Percentiles rank a stretch among this genome's conserved stretches.
Evolutionary conservation across 2,329 filamentous ascomycete genomes (phyloP).

Genomic region (Verticillium nubilum): DNA sequence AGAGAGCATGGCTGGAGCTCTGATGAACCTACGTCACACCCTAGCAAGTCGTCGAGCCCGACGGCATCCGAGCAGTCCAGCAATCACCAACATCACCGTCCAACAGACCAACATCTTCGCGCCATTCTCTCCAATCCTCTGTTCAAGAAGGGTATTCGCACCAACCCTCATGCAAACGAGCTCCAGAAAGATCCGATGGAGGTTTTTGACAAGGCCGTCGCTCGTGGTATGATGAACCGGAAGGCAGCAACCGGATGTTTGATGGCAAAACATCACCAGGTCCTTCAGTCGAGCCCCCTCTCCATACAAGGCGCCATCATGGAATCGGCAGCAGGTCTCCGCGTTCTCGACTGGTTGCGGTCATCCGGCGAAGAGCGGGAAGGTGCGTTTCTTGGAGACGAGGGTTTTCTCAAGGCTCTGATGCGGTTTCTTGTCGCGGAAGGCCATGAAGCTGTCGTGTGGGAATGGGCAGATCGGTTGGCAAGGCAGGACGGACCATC

Average conservation of each 20-base stretch:
- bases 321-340: conserved; percentile 37
- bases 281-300: conserved; percentile 25
- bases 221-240: conserved; percentile 50
- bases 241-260: conserved; percentile 49
- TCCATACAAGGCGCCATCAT: conserved; percentile 28
- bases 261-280: conserved; percentile 37
- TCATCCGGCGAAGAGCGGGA: conserved; percentile 41
- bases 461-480: conserved; percentile 38
- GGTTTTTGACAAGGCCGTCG: conserved; percentile 51
- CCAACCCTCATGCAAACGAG: conserved; percentile 2
- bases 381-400: conserved; percentile 37
- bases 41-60: not conserved
- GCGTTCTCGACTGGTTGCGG: conserved; percentile 49
- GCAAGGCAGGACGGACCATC: conserved; percentile 11
- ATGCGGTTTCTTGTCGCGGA: conserved; percentile 48
- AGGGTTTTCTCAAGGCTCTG: conserved; percentile 32
- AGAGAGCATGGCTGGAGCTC: conserved; percentile 45
- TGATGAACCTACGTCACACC: conserved; percentile 16
- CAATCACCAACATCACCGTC: conserved; percentile 19
- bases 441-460: conserved; percentile 42
- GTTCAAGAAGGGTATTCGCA: conserved; percentile 34
- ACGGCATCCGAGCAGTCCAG: not conserved
- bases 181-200: conserved; percentile 39
- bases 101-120: conserved; percentile 46
- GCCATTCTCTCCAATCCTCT: conserved; percentile 53